Evolutionary conservation across 2,329 filamentous ascomycete genomes (phyloP).

Genomic region (Chaetomiaceae sp.): DNA sequence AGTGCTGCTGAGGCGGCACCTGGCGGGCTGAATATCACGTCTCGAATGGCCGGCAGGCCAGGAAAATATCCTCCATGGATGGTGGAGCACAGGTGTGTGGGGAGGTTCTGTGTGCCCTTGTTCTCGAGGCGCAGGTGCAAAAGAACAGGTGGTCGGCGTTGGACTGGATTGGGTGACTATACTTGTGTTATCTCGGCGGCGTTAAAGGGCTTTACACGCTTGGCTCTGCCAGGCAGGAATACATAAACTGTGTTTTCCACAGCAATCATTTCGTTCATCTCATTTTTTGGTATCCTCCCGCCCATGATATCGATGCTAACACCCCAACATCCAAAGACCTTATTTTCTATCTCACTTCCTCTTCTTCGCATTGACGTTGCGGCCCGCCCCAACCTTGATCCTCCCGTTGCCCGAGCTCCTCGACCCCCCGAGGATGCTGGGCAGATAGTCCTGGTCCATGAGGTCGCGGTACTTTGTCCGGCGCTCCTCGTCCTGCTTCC

Average conservation of each 20-base stretch:
- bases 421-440: conserved; percentile 76
- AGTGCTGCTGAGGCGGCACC: too few species aligned
- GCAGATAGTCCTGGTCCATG: conserved; percentile 94
- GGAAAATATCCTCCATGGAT: too few species aligned
- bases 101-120: background rate
- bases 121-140: background rate
- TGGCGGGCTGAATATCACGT: too few species aligned
- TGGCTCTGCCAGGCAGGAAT: conserved; percentile 1
- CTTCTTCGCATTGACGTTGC: conserved; percentile 77
- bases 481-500: conserved; percentile 58
- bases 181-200: too few species aligned
- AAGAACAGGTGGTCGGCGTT: conserved; percentile 17
- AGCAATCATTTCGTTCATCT: background rate
- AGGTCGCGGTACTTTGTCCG: conserved; percentile 70
- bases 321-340: too few species aligned
- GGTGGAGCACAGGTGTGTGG: background rate
- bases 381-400: conserved; percentile 77
- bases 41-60: too few species aligned
- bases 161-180: conserved; percentile 6
- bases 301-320: too few species aligned
- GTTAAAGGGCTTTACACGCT: conserved; percentile 7
- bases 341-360: conserved; percentile 43
- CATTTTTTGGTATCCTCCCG: too few species aligned
- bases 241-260: background rate
- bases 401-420: conserved; percentile 56